Conservation (phyloP, 805 yeast species). For the Cyberlindnera xishuangbannaensis region DNA sequence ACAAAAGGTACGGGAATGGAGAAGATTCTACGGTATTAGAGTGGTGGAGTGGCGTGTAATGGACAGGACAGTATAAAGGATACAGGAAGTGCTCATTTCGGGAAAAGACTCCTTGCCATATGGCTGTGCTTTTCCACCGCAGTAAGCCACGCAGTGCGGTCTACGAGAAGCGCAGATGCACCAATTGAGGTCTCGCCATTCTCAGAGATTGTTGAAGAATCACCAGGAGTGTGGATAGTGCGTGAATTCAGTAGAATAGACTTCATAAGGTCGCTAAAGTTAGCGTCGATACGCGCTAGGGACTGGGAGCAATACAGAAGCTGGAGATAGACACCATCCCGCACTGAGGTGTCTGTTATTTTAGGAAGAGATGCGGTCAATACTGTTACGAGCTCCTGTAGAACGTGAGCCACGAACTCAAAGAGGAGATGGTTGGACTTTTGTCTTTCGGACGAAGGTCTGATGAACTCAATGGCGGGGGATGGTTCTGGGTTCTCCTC, state of each 20-base stretch:
- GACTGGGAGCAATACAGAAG: slow-evolving; percentile 86
- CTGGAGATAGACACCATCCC: slow-evolving; percentile 72
- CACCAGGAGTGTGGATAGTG: no score
- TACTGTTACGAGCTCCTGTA: slow-evolving; percentile 28
- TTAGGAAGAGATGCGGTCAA: slow-evolving; percentile 27
- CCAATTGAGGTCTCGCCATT: neutral
- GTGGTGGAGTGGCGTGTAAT: no score
- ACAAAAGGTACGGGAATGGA: no score
- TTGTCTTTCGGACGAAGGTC: slow-evolving; percentile 7
- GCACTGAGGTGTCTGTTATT: slow-evolving; percentile 35
- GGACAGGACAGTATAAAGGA: no score
- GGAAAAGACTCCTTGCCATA: slow-evolving; percentile 9
- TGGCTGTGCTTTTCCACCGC: slow-evolving; percentile 40
- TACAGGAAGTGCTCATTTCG: no score
- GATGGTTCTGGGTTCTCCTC: neutral
- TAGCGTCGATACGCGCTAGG: slow-evolving; percentile 62
- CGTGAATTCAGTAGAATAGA: slow-evolving; percentile 30
- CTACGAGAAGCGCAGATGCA: slow-evolving; percentile 24
- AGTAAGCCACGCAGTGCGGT: slow-evolving; percentile 36
- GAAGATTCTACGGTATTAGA: no score
- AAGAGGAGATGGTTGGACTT: slow-evolving; percentile 28
- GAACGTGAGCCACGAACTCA: slow-evolving; percentile 32
- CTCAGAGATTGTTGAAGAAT: no score
- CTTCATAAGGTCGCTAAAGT: slow-evolving; percentile 54
- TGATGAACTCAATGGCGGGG: slow-evolving; percentile 3